Conservation (phyloP, 1,284 basidiomycete species). For the Phaffia rhodozyma region DNA sequence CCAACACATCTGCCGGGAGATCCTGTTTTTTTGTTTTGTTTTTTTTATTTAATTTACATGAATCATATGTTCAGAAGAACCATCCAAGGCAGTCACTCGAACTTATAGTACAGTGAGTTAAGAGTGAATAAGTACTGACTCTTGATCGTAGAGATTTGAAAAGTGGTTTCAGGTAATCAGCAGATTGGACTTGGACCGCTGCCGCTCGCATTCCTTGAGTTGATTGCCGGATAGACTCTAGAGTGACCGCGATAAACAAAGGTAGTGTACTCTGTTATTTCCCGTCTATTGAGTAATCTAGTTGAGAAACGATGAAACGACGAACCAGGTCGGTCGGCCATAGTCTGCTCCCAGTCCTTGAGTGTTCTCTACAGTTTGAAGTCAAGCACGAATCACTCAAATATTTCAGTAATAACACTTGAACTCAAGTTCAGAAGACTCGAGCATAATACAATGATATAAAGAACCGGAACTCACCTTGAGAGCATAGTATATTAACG, state of each 20-base stretch:
- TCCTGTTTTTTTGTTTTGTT: constrained; percentile 41
- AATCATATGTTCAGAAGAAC: neutral
- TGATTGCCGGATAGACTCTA: constrained; percentile 58
- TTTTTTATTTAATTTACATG: neutral
- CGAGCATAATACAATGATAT: neutral
- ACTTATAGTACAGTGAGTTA: neutral
- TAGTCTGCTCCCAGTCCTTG: constrained; percentile 89
- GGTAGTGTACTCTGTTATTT: neutral
- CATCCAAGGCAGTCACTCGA: neutral
- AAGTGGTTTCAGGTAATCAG: constrained; percentile 90
- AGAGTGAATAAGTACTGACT: constrained; percentile 40
- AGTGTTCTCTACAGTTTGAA: constrained; percentile 48
- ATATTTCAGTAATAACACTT: neutral
- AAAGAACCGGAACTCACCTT: constrained; percentile 42
- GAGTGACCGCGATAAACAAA: neutral
- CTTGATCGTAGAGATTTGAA: constrained; percentile 80
- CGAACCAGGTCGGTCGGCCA: constrained; percentile 79
- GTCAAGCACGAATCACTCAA: neutral
- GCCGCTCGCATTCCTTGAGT: constrained; percentile 87
- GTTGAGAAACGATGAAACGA: constrained; percentile 4
- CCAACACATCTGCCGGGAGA: constrained; percentile 72
- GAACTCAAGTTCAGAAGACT: neutral
- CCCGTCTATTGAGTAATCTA: constrained; percentile 40
- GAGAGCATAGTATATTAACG: constrained; percentile 91
- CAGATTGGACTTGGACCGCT: constrained; percentile 89